phyloP scores from a whole-genome alignment of 805 yeast genomes.

The Saturnispora sanitii region DNA sequence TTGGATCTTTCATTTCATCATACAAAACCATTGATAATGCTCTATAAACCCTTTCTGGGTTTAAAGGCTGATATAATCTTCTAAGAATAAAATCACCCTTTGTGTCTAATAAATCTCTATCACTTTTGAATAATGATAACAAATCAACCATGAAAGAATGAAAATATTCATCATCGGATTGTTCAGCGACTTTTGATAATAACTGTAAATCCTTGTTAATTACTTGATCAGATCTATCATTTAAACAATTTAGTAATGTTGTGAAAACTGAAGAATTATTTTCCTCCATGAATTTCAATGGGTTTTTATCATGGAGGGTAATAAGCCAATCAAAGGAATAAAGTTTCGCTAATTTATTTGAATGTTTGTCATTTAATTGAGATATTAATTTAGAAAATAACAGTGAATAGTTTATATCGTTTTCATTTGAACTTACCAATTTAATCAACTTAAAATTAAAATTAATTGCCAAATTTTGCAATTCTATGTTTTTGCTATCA shows the following conservation, averaged over 20 bases:
- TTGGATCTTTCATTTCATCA: slow-evolving; percentile 32
- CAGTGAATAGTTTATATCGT: slow-evolving; percentile 38
- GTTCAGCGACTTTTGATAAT: slow-evolving; percentile 61
- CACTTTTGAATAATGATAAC: slow-evolving; percentile 58
- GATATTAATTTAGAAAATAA: slow-evolving; percentile 63
- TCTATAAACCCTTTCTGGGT: slow-evolving; percentile 75
- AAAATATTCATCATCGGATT: slow-evolving; percentile 68
- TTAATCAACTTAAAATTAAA: slow-evolving; percentile 51
- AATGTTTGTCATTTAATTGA: slow-evolving; percentile 29
- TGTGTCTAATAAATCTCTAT: slow-evolving; percentile 52
- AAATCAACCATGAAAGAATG: slow-evolving; percentile 65
- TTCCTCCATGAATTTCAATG: slow-evolving; percentile 43
- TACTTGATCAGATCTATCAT: slow-evolving; percentile 65
- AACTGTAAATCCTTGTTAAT: slow-evolving; percentile 64
- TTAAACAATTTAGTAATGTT: slow-evolving; percentile 62
- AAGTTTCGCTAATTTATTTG: slow-evolving; percentile 47
- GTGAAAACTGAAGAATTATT: slow-evolving; percentile 53
- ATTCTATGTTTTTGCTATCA: slow-evolving; percentile 35
- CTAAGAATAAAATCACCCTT: slow-evolving; percentile 78
- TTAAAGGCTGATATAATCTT: slow-evolving; percentile 70
- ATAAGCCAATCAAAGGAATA: slow-evolving; percentile 87
- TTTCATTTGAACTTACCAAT: slow-evolving; percentile 30
- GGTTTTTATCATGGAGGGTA: slow-evolving; percentile 65
- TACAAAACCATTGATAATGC: slow-evolving; percentile 65
- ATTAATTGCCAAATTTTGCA: slow-evolving; percentile 43